These are phyloP conservation scores for Calonectria hongkongensis DNA, from an alignment of 2,329 filamentous ascomycete genomes.

Conservation along the genomic window DNA sequence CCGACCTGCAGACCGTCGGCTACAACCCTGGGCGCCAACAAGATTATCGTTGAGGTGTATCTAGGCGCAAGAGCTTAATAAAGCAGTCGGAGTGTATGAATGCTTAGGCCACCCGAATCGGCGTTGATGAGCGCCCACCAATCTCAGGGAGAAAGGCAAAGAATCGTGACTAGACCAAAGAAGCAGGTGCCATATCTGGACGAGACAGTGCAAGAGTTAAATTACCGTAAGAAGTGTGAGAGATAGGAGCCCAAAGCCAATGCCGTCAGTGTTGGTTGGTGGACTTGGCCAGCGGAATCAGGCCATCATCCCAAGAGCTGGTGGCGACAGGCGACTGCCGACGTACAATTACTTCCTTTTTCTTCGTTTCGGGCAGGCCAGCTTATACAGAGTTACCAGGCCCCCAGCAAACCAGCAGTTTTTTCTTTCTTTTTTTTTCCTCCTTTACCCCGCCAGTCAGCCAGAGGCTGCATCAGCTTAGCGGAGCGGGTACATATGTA, in stretches of 20 bases:
- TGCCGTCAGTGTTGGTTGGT: conserved; percentile 40
- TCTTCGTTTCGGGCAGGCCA: conserved; percentile 22
- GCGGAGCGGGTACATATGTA: conserved; percentile 11
- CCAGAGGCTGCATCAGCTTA: conserved; percentile 24
- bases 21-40: conserved; percentile 21
- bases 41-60: conserved; percentile 31
- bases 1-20: conserved; percentile 25
- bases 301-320: conserved; percentile 32
- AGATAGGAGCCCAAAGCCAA: conserved; percentile 37
- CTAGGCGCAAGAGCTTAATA: conserved; percentile 26
- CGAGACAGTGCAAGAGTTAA: conserved; percentile 32
- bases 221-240: conserved; percentile 24
- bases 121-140: conserved; percentile 27
- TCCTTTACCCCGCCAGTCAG: conserved; percentile 18
- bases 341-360: conserved; percentile 31
- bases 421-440: conserved; percentile 29
- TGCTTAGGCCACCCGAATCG: conserved; percentile 25
- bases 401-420: conserved; percentile 21
- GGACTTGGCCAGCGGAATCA: conserved; percentile 28
- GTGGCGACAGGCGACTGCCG: conserved; percentile 38
- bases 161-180: conserved; percentile 30
- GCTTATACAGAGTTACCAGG: conserved; percentile 13
- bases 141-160: conserved; percentile 34
- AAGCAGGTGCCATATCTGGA: conserved; percentile 35
- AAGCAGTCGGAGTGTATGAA: conserved; percentile 15